Evolutionary conservation across 2,329 filamentous ascomycete genomes (phyloP), one percentile per base, ranked within the genome.

Genomic region (Alternaria gansuensis): DNA sequence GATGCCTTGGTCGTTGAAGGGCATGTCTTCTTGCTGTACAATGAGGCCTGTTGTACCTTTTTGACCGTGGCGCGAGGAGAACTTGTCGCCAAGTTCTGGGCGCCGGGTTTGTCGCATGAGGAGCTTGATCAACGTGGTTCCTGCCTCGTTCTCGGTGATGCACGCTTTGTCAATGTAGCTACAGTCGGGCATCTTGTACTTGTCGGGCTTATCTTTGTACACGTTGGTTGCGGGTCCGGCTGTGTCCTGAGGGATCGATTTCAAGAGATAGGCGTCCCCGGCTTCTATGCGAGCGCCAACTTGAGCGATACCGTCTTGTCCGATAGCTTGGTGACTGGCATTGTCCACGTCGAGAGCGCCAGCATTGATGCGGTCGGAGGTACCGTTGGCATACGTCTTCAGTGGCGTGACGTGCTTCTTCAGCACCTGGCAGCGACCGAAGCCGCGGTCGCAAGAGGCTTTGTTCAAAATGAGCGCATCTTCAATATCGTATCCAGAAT

Each of bases 401-500:
- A 99, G 82, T 57, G 92, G 90, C 4, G 92, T 90, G 11, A 89
- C 88, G 75, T 95, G 92, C 79, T 99, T 99, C 67, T 94, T 90
- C 84, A 97, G 94, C n/a, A 98, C 95, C 75, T 99, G 96, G 72
- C 95, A 98, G 36, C 95, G 89, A 44, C 95, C 96, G 72, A 98
- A 99, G 4, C 95, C 96, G 70, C 95, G 87, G 71, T 99, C 96
- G 58, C 93, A 89, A 0, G 93, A 97, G 9, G 93, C 93, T 81
- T 97, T 98, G 82, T 99, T 99, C 61, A 99, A 78, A 2, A 99
- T 94, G 17, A 99, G 84, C 9, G 95, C 95, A 83, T 99, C 95
- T 82, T 99, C 95, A 68, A 99, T 99, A 87, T 99, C 95, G 79
- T 99, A 99, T 24, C 95, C 95, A 10, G 94, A 98, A 79, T 95